phyloP scores from a whole-genome alignment of 2,329 filamentous ascomycete species.

The Aspergillus fijiensis region DNA sequence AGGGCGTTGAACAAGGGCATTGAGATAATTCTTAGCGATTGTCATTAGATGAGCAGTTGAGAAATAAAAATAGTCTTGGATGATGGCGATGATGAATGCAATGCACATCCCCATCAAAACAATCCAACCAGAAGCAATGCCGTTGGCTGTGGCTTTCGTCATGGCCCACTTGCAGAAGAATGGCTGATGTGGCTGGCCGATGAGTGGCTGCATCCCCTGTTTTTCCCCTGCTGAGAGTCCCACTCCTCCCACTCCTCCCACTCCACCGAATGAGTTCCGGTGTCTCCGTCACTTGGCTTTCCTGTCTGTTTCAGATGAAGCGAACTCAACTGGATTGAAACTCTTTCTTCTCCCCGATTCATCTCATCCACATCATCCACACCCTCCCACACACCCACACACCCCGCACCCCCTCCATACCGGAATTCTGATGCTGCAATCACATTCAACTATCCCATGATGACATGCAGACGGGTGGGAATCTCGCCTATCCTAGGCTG shows the following conservation, averaged over 20 bases:
- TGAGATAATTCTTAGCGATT: too few species aligned
- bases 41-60: neutral
- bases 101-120: neutral
- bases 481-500: neutral
- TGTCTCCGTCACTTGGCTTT: neutral
- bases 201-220: neutral
- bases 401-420: neutral
- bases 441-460: constrained; percentile 1
- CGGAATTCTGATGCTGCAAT: neutral
- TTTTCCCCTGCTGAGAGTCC: neutral
- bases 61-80: neutral
- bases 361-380: neutral
- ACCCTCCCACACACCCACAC: neutral
- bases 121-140: neutral
- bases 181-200: neutral
- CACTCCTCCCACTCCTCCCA: neutral
- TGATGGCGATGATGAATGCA: neutral
- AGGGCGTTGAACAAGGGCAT: too few species aligned
- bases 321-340: neutral
- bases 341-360: neutral
- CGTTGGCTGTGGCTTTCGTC: constrained; percentile 8
- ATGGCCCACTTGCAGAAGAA: neutral
- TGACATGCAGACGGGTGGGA: neutral
- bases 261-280: neutral
- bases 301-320: neutral